phyloP scores from a whole-genome alignment of 495 filamentous ascomycete species.

The Hypoxylon intermedium region DNA sequence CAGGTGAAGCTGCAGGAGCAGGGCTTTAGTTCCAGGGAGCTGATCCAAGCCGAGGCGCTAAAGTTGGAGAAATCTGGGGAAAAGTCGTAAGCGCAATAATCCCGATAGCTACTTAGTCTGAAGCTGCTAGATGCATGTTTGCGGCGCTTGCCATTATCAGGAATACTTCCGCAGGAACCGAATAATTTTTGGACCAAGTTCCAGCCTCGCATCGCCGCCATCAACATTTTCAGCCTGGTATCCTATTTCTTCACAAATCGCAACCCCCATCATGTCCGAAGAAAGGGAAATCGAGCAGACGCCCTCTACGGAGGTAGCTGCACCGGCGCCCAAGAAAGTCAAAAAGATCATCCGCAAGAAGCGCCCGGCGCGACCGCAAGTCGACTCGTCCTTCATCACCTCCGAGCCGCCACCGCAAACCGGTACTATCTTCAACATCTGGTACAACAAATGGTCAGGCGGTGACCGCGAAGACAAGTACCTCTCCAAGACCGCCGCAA shows the following conservation, averaged over 20 bases:
- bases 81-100: not conserved
- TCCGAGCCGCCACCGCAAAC: conserved; percentile 86
- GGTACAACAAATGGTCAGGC: conserved; percentile 95
- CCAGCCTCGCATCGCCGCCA: conserved; percentile 14
- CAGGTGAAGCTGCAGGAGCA: not conserved
- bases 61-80: conserved; percentile 26
- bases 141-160: not conserved
- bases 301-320: conserved; percentile 53
- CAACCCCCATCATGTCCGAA: conserved; percentile 41
- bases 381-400: conserved; percentile 80
- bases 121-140: conserved; percentile 5
- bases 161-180: conserved; percentile 13
- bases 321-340: conserved; percentile 59
- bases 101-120: no score
- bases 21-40: not conserved
- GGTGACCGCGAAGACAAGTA: conserved; percentile 94
- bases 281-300: conserved; percentile 38
- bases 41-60: not conserved
- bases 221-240: conserved; percentile 14
- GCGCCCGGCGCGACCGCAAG: conserved; percentile 72
- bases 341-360: conserved; percentile 73
- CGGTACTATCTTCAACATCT: conserved; percentile 92
- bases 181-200: not conserved
- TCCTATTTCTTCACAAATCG: conserved; percentile 1
- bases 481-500: conserved; percentile 72